phyloP scores from a whole-genome alignment of 495 filamentous ascomycete species.

The Penicillium subrubescens region DNA sequence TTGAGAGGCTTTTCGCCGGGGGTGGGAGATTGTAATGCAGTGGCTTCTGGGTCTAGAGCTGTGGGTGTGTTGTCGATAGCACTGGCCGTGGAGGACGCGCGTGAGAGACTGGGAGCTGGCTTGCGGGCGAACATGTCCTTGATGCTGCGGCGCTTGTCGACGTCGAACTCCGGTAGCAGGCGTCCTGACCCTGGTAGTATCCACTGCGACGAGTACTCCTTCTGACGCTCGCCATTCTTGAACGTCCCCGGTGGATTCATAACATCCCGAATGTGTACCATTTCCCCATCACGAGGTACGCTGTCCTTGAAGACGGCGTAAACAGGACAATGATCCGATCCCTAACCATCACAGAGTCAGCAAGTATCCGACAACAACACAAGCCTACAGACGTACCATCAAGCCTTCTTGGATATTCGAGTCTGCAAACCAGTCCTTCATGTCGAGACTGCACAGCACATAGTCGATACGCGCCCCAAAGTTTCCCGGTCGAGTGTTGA shows the following conservation, averaged over 20 bases:
- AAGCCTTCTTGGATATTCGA: constrained; percentile 96
- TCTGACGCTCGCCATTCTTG: constrained; percentile 64
- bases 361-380: neutral
- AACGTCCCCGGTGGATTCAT: constrained; percentile 83
- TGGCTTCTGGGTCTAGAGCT: neutral
- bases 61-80: constrained; percentile 10
- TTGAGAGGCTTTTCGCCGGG: neutral
- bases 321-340: constrained; percentile 96
- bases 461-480: constrained; percentile 92
- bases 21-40: neutral
- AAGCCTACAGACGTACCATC: constrained; percentile 53
- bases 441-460: constrained; percentile 77
- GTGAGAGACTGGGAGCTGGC: constrained; percentile 28
- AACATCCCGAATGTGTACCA: constrained; percentile 65
- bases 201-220: constrained; percentile 66
- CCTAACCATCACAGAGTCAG: constrained; percentile 45
- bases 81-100: neutral
- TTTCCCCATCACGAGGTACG: constrained; percentile 51
- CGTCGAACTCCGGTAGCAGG: constrained; percentile 78
- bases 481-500: constrained; percentile 87
- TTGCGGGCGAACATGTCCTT: constrained; percentile 86
- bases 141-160: constrained; percentile 75
- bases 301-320: constrained; percentile 73
- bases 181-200: constrained; percentile 75
- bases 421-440: constrained; percentile 81